Evolutionary conservation across 352 stramenopile species (phyloP), one percentile per base, ranked within the genome.

Genomic region (Blastocystis sp.): DNA sequence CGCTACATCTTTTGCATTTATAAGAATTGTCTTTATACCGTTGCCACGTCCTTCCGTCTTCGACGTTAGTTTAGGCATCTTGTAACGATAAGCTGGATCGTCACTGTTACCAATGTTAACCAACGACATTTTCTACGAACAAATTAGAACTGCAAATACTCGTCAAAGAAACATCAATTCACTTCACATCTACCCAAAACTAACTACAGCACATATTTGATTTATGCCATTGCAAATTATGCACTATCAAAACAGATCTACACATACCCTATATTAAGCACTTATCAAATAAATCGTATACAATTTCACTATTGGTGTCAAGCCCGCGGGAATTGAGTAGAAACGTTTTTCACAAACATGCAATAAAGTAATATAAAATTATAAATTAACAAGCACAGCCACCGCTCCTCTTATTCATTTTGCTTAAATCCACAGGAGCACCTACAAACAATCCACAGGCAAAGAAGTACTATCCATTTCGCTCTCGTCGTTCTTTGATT

Each of bases 21-120:
- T 95, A 81, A 99, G 95, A 45, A 98, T 93, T 45, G 97, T 99
- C 93, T 99, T 99, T 92, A 99, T 99, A 81, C 97, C 97, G 92
- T 99, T 99, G 70, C 97, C 97, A 75, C 96, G 94, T 50, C 97
- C 97, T 93, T 99, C 97, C 87, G 98, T 98, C 92, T 99, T 99
- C 62, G 95, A 96, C 90, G 93, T 92, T 56, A 98, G 91, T 26
- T 95, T 94, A 47, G 96, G 96, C 97, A 99, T 99, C 93, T 98
- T 98, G 95, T 99, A 99, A 85, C 97, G 96, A 92, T 99, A 99
- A 89, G 95, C 93, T 16, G 94, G 94, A 91, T 96, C 94, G 69
- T 92, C 81, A 59, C 76, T 87, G 62, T 92, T 90, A 34, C 91
- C 81, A 56, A 89, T 89, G 30, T 89, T 89, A 7, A 89, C 30